Evolutionary conservation across 352 stramenopile species (phyloP).

Genomic region (Globisporangium echinulatum): DNA sequence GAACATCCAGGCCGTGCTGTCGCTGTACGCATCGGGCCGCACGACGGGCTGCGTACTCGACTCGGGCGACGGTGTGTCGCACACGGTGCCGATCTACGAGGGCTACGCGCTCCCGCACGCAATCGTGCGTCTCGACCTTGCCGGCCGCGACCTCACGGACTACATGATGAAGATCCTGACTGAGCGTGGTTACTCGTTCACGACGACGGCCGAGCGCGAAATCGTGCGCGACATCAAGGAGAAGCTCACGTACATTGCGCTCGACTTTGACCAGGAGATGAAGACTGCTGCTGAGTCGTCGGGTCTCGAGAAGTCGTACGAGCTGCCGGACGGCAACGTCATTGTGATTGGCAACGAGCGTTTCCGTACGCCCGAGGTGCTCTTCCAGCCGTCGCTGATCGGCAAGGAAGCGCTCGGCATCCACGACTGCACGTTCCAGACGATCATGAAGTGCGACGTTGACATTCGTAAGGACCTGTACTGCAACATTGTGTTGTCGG

Average conservation of each 20-base stretch:
- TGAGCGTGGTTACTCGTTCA: constrained; percentile 93
- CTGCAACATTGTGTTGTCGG: constrained; percentile 95
- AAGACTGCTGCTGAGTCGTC: constrained; percentile 75
- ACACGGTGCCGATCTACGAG: constrained; percentile 96
- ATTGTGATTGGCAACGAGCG: constrained; percentile 96
- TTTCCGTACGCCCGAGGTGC: constrained; percentile 92
- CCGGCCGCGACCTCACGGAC: constrained; percentile 91
- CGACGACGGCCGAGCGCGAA: constrained; percentile 91
- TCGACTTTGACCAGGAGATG: constrained; percentile 93
- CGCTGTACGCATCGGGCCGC: constrained; percentile 92
- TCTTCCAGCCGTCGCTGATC: constrained; percentile 95
- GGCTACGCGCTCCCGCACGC: constrained; percentile 92
- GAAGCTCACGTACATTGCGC: constrained; percentile 91
- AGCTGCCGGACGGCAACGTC: constrained; percentile 96
- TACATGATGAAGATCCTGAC: constrained; percentile 97
- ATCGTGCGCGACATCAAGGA: constrained; percentile 97
- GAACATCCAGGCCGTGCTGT: constrained; percentile 92
- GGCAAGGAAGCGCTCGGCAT: constrained; percentile 52
- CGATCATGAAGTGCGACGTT: constrained; percentile 90
- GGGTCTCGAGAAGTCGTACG: constrained; percentile 93
- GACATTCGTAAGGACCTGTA: constrained; percentile 89
- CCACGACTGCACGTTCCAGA: constrained; percentile 74
- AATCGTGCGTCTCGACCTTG: constrained; percentile 92
- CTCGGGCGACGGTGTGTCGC: constrained; percentile 75
- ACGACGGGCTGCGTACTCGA: constrained; percentile 95